Base-by-base conservation (phyloP, 495 filamentous ascomycete species). In the Trichoderma asperelloides region DNA sequence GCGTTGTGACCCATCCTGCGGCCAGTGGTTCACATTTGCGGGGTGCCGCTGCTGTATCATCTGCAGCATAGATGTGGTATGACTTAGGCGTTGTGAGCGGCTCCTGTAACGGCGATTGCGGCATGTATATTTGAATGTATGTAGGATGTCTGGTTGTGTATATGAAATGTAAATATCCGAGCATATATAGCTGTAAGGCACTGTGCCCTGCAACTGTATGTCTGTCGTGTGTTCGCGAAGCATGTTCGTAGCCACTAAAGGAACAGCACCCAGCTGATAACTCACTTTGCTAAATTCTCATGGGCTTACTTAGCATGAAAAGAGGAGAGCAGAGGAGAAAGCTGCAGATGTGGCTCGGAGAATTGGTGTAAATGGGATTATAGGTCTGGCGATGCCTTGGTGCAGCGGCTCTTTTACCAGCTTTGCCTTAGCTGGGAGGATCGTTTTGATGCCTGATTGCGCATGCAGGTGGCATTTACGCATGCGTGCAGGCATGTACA, bases 371-470 rank as follows among this genome's bases (percentile, higher is more conserved):
- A 60, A 60, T 30, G 55, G 16, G 55, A 60, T 23, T 25, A 25
- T 25, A 11, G 27, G 55, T 30, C 55, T 60, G 55, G 55, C 55
- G 25, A 60, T 18, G 55, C 8, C 25, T 60, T 21, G 13, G 25
- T 60, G 55, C 25, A 25, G 55, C 55, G 55, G 55, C 55, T 60
- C 23, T 60, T 28, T 60, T 60, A 60, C 55, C 55, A 28, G 55
- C 55, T 60, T 60, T 60, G 55, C 55, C 55, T 21, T 60, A 60
- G 55, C 27, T 27, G 55, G 55, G 55, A 25, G 55, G 11, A 12
- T 21, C 16, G 25, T 30, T 60, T 60, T 60, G 55, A 60, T 60
- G 55, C 55, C 55, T 30, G 55, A 60, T 60, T 60, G 55, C 25
- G 25, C 55, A 60, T 28, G 55, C 16, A 60, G 55, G 55, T 30